These are phyloP conservation scores for Colletotrichum sublineola DNA, from an alignment of 2,329 filamentous ascomycete species.

Conservation along the genomic window DNA sequence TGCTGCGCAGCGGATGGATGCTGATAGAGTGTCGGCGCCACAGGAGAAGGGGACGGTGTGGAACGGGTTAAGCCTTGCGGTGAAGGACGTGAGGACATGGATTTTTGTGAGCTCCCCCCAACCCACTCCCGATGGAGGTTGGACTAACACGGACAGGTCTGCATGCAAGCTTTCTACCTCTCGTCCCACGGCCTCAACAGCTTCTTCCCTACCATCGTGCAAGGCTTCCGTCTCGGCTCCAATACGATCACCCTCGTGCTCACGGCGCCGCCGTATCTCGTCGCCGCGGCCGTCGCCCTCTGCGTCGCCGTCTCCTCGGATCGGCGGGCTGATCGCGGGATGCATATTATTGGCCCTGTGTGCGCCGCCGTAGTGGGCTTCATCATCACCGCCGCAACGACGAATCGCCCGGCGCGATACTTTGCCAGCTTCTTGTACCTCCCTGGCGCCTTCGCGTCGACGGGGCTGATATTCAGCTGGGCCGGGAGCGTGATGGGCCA, in stretches of 20 bases:
- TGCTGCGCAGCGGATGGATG: constrained; percentile 35
- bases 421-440: constrained; percentile 53
- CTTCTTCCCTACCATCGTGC: constrained; percentile 49
- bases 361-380: constrained; percentile 66
- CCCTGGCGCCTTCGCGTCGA: constrained; percentile 46
- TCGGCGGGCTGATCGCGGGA: constrained; percentile 42
- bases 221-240: constrained; percentile 50
- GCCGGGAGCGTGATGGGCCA: constrained; percentile 50
- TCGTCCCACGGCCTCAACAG: constrained; percentile 45
- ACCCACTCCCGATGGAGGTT: neutral
- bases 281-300: constrained; percentile 42
- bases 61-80: constrained; percentile 45
- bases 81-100: constrained; percentile 46
- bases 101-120: constrained; percentile 42
- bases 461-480: constrained; percentile 54
- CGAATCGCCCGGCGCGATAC: constrained; percentile 63
- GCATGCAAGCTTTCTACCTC: constrained; percentile 44
- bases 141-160: constrained; percentile 27
- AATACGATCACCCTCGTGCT: constrained; percentile 50
- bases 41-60: constrained; percentile 37
- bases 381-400: constrained; percentile 70
- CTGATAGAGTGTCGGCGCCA: constrained; percentile 45
- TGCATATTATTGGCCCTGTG: constrained; percentile 43
- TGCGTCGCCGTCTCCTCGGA: constrained; percentile 44
- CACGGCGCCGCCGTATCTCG: constrained; percentile 47